Evolutionary conservation across 192 early-diverging fungal species (phyloP), one percentile per base, ranked within the genome.

Genomic region (Podila horticola): DNA sequence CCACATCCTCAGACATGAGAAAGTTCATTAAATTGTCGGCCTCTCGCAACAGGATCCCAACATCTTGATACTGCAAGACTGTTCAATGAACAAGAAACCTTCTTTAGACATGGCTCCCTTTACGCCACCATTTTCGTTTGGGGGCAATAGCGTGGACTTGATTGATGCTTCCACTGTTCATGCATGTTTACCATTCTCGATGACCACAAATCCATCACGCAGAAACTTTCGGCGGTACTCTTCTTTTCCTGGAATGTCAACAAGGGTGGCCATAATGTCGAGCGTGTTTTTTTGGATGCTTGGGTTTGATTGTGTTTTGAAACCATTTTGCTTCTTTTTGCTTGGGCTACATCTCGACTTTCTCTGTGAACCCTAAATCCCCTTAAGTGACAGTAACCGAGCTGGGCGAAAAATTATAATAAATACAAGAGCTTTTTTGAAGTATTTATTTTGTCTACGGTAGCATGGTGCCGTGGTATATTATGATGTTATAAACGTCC

Each of bases 1-100:
- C 71, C 15, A 73, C 48, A 28, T 65, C 50, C 19, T 72, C 71
- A 13, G 77, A 73, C 20, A 81, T 73, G 3, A 81, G 61, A 65
- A 73, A 81, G 67, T 81, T 81, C 24, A 73, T 51, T 6, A 81
- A 67, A 33, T 31, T 48, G 13, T 81, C 77, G 22, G 58, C 77
- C 45, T 81, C 77, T 2, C 77, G 65, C 13, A 15, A 66, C 5
- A 81, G 62, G 22, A 81, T 38, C 3, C 26, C 62, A 19, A 81
- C 62, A 19, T 81, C 71, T 4, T 67, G 59, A 11, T 6, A 3
- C 0, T n/a, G 15, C 19, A 72, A 29, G 4, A 64, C 70, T 81
- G 38, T 28, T 38, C 13, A 58, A 30, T 13, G 9, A 24, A 28
- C 15, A 26, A 24, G 38, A 22, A 41, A 17, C 66, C 50, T 41